Percentiles rank a stretch among this genome's conserved stretches.
Conservation (phyloP, 345 rosid genomes). For the Dimocarpus longan region DNA sequence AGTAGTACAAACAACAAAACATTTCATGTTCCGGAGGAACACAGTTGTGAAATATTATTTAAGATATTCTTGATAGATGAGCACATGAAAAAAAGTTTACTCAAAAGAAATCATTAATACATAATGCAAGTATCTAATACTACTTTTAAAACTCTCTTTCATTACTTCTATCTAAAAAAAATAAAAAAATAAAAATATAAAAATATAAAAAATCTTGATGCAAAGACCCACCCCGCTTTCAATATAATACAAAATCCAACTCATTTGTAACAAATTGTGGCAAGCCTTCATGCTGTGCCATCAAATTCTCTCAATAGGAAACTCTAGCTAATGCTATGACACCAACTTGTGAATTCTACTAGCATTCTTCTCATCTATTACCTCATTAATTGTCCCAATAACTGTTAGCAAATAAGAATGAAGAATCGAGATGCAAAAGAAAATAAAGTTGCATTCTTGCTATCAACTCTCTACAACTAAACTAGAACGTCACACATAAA, state of each 20-base stretch:
- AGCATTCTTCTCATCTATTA: too few species aligned
- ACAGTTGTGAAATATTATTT: neutral
- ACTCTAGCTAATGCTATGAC: neutral
- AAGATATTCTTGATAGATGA: neutral
- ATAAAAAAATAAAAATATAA: too few species aligned
- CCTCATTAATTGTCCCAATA: neutral
- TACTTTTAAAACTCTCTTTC: neutral
- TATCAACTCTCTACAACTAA: neutral
- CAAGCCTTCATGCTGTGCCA: neutral
- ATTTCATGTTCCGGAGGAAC: neutral
- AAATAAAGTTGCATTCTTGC: neutral
- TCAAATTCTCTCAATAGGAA: neutral
- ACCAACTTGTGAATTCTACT: neutral
- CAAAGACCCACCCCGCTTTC: neutral
- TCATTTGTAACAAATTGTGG: conserved; percentile 8
- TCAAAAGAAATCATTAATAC: neutral
- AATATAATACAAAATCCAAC: neutral
- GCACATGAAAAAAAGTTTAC: neutral
- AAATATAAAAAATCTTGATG: neutral
- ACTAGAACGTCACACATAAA: neutral
- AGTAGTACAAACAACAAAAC: neutral
- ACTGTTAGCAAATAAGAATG: neutral
- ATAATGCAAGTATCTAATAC: neutral
- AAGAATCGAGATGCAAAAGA: neutral
- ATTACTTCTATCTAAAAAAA: too few species aligned